These are phyloP conservation scores for Pseudomicrostroma phylloplanum DNA, from an alignment of 1,284 basidiomycete genomes.

Conservation along the genomic window DNA sequence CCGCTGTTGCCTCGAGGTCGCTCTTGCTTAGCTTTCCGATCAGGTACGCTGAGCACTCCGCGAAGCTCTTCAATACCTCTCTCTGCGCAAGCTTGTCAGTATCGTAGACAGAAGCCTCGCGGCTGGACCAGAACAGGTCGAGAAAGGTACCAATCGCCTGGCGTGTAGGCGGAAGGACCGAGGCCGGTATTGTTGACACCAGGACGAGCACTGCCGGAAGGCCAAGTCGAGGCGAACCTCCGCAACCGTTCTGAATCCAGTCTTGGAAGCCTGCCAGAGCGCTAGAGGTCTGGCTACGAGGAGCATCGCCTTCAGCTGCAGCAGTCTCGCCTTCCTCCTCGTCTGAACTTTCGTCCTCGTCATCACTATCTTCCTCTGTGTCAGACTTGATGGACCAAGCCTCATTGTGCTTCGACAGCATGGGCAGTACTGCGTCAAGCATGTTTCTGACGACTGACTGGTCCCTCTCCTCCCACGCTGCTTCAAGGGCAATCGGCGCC, in stretches of 20 bases:
- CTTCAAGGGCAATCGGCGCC: constrained; percentile 24
- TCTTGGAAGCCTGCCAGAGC: constrained; percentile 57
- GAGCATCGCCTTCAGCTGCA: background rate
- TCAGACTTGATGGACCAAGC: constrained; percentile 36
- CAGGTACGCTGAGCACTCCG: constrained; percentile 58
- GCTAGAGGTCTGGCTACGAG: background rate
- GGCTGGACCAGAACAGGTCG: constrained; percentile 56
- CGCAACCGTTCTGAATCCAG: constrained; percentile 69
- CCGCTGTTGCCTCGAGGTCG: constrained; percentile 6
- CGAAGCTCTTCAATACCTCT: constrained; percentile 64
- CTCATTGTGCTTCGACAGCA: constrained; percentile 36
- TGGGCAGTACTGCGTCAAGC: constrained; percentile 33
- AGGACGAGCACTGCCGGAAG: constrained; percentile 72
- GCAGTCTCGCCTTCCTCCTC: constrained; percentile 10
- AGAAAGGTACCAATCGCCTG: background rate
- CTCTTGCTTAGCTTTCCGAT: constrained; percentile 5
- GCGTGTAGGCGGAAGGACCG: constrained; percentile 50
- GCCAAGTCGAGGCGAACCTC: constrained; percentile 65
- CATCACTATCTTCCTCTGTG: constrained; percentile 18
- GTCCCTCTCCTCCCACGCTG: constrained; percentile 44
- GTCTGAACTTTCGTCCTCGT: constrained; percentile 12
- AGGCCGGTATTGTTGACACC: constrained; percentile 67
- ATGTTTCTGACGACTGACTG: constrained; percentile 27
- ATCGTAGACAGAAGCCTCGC: constrained; percentile 50
- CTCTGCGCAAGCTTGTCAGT: constrained; percentile 32